Evolutionary conservation across 2,329 filamentous ascomycete genomes (phyloP).

Genomic region (Penicillium janthinellum): DNA sequence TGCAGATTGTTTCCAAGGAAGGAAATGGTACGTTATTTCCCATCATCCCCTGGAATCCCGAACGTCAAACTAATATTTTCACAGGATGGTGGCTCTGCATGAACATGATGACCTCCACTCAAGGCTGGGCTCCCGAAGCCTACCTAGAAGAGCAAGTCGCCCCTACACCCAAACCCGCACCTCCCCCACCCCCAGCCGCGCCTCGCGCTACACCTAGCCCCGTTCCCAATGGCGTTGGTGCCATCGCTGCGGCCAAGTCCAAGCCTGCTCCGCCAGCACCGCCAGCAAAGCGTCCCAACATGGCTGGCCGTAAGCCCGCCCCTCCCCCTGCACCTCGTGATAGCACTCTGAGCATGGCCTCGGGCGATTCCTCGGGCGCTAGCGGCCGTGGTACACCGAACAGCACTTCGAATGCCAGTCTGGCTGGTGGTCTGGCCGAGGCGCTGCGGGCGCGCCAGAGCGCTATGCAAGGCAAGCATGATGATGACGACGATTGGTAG

Average conservation of each 20-base stretch:
- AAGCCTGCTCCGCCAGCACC: conserved; percentile 76
- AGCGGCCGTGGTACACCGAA: conserved; percentile 72
- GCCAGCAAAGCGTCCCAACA: conserved; percentile 76
- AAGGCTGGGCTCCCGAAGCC: conserved; percentile 91
- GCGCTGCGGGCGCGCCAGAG: conserved; percentile 75
- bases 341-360: conserved; percentile 53
- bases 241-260: conserved; percentile 51
- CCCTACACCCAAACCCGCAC: conserved; percentile 61
- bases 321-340: conserved; percentile 70
- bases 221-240: conserved; percentile 54
- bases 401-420: conserved; percentile 57
- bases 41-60: background rate
- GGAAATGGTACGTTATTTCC: conserved; percentile 72
- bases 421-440: conserved; percentile 75
- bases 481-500: conserved; percentile 73
- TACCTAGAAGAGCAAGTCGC: conserved; percentile 78
- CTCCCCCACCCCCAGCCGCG: conserved; percentile 51
- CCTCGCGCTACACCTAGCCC: conserved; percentile 63
- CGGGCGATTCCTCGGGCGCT: conserved; percentile 56
- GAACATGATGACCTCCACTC: conserved; percentile 65
- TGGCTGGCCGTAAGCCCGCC: conserved; percentile 68
- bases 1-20: conserved; percentile 92
- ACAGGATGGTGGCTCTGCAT: conserved; percentile 96
- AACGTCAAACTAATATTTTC: conserved; percentile 28
- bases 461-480: conserved; percentile 70